Evolutionary conservation across 129 eudicot genomes (phyloP).

Genomic region (Scalesia atractyloides): DNA sequence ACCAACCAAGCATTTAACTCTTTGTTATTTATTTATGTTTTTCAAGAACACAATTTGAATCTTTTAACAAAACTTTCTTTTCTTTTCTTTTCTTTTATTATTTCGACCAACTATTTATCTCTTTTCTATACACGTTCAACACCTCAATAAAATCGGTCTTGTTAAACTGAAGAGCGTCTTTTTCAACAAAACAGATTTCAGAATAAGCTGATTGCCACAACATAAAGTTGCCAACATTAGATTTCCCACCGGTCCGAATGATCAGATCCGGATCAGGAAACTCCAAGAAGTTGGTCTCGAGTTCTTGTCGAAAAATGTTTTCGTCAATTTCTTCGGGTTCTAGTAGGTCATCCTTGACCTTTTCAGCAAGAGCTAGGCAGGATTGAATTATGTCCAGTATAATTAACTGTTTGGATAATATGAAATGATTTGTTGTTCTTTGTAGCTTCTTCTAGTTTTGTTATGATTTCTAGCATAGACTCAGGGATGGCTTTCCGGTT

Average conservation of each 20-base stretch:
- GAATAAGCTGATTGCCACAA: constrained; percentile 23
- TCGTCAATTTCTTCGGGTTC: constrained; percentile 8
- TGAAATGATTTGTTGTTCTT: constrained; percentile 17
- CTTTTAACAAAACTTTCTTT: too few species aligned
- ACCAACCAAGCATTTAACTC: too few species aligned
- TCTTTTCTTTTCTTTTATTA: too few species aligned
- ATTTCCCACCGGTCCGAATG: constrained; percentile 13
- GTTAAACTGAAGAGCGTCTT: constrained; percentile 2
- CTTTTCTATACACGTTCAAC: constrained; percentile 8
- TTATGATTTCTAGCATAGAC: constrained; percentile 6
- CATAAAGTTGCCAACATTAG: constrained; percentile 13
- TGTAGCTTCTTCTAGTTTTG: constrained; percentile 3
- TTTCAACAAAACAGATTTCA: constrained; percentile 17
- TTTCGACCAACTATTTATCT: too few species aligned
- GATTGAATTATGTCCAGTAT: constrained; percentile 13
- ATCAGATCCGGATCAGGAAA: constrained; percentile 20
- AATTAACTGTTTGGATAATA: constrained; percentile 10
- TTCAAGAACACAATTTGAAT: too few species aligned
- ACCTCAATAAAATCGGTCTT: constrained; percentile 11
- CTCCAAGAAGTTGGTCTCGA: constrained; percentile 13
- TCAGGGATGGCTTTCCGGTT: background rate
- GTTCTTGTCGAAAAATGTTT: constrained; percentile 5
- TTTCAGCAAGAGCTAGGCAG: constrained; percentile 16
- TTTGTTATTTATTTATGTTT: too few species aligned
- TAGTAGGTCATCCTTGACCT: background rate